Conservation (phyloP, 306 rosid species). For the Notholithocarpus densiflorus region DNA sequence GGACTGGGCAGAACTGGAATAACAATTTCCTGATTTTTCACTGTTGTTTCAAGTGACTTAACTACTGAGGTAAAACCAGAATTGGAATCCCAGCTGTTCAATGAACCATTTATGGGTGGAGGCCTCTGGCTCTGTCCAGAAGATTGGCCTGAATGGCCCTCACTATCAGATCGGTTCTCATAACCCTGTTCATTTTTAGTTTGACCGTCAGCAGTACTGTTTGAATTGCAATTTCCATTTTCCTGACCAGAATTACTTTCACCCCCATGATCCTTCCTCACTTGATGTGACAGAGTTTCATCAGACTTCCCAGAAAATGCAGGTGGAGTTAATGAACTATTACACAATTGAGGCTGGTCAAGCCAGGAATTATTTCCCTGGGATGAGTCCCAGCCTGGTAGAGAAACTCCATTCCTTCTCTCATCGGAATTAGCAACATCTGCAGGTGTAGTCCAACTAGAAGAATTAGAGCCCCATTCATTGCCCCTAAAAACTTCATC, state of each 20-base stretch:
- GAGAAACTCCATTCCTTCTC: slow-evolving; percentile 31
- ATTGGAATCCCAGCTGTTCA: slow-evolving; percentile 3
- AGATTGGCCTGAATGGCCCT: slow-evolving; percentile 73
- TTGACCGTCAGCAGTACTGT: slow-evolving; percentile 42
- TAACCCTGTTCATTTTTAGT: slow-evolving; percentile 38
- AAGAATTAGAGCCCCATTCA: slow-evolving; percentile 43
- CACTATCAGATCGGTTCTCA: slow-evolving; percentile 63
- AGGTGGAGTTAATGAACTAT: slow-evolving; percentile 41
- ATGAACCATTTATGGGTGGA: slow-evolving; percentile 30
- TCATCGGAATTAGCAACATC: slow-evolving; percentile 47
- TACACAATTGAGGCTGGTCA: slow-evolving; percentile 34
- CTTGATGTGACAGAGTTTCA: slow-evolving; percentile 30
- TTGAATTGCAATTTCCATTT: slow-evolving; percentile 45
- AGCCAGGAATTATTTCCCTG: slow-evolving; percentile 36
- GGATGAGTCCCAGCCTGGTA: slow-evolving; percentile 35
- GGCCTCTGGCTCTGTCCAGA: slow-evolving; percentile 63
- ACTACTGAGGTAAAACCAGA: slow-evolving; percentile 11
- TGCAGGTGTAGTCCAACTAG: slow-evolving; percentile 36
- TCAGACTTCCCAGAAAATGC: slow-evolving; percentile 32
- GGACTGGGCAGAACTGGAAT: slow-evolving; percentile 28
- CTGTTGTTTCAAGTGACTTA: slow-evolving; percentile 36
- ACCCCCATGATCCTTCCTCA: slow-evolving; percentile 33
- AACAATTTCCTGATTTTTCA: slow-evolving; percentile 22
- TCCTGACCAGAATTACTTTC: slow-evolving; percentile 34
- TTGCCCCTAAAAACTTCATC: slow-evolving; percentile 49